A percentile compares a stretch with the other conserved stretches of the same genome.
Conservation (phyloP, 257 asterid genomes). For the Nicotiana attenuata region DNA sequence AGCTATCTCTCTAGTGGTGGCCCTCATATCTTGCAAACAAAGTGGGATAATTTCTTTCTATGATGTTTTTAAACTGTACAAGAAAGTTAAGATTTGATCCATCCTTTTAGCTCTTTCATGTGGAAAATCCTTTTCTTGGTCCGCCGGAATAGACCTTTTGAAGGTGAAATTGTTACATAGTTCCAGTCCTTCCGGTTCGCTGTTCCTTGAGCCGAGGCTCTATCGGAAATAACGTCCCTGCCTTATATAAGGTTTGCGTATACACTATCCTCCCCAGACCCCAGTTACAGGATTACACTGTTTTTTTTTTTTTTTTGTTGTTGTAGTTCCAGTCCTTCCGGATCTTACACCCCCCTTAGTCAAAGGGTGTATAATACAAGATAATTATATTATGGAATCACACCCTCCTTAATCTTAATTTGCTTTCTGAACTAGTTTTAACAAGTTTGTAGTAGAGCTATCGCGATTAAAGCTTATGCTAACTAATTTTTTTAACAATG, state of each 20-base stretch:
- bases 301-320: too few relatives aligned
- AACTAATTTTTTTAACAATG: background rate
- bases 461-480: background rate
- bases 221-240: too few relatives aligned
- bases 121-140: background rate
- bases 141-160: background rate
- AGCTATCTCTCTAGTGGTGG: background rate
- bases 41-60: slow-evolving; percentile 2
- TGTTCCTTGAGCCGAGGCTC: too few relatives aligned
- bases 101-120: slow-evolving; percentile 5
- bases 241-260: too few relatives aligned
- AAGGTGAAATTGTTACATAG: background rate
- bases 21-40: background rate
- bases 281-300: too few relatives aligned
- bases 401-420: background rate
- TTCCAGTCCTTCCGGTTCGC: background rate
- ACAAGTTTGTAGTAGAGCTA: background rate
- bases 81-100: slow-evolving; percentile 6
- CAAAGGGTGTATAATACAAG: background rate
- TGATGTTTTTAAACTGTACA: background rate
- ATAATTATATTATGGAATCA: background rate
- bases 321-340: background rate
- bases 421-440: background rate
- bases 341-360: background rate
- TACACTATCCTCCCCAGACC: too few relatives aligned